A percentile compares a stretch with the other conserved stretches of the same genome.
These are phyloP conservation scores for Termitomyces sp. DNA, from an alignment of 768 basidiomycete species.

Conservation along the genomic window DNA sequence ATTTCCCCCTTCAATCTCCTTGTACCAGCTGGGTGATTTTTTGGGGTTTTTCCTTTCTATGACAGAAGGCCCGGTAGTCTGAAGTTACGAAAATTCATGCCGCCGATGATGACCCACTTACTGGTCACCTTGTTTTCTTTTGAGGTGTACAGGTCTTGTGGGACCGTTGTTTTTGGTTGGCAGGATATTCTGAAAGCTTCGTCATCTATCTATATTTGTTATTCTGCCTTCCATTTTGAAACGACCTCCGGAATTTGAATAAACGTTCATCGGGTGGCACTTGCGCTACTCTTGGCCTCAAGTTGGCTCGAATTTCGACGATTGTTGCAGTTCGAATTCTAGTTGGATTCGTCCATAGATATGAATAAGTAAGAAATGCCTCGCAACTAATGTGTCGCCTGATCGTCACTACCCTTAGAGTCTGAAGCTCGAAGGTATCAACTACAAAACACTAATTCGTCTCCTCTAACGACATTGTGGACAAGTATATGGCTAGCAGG, in stretches of 20 bases:
- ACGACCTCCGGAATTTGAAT: too few species aligned
- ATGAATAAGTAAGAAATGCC: neutral
- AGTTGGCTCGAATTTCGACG: neutral
- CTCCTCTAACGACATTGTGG: neutral
- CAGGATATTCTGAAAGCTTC: neutral
- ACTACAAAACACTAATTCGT: neutral
- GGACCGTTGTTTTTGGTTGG: neutral
- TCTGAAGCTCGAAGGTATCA: neutral
- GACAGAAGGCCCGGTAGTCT: neutral
- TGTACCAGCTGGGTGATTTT: neutral
- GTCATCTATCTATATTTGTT: neutral
- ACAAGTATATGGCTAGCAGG: neutral
- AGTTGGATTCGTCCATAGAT: neutral
- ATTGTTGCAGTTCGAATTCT: too few species aligned
- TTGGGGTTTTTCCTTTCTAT: neutral
- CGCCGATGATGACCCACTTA: too few species aligned
- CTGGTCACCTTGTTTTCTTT: too few species aligned
- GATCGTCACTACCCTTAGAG: neutral
- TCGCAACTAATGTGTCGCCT: neutral
- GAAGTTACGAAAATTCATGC: neutral
- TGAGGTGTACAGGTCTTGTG: neutral
- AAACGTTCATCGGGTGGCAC: neutral
- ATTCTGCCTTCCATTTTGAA: neutral
- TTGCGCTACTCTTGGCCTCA: too few species aligned
- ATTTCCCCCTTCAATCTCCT: too few species aligned